Conservation (phyloP, 176 grass and related monocot species). For the Raddia distichophylla region DNA sequence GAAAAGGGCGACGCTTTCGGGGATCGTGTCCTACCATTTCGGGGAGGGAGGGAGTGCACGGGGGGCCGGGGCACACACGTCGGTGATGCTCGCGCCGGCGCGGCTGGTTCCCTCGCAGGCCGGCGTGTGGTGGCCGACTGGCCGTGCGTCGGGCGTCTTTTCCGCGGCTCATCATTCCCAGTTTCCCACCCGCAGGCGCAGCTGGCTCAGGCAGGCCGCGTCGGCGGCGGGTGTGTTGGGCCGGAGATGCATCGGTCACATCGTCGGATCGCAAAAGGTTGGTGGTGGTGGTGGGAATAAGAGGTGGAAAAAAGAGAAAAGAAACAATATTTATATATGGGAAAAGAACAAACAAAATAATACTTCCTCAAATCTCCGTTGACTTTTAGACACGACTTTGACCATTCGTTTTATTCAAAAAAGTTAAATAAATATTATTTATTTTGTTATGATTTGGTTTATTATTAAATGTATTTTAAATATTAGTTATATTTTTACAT, state of each 20-base stretch:
- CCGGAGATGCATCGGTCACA: background rate
- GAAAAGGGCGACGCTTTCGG: background rate
- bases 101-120: background rate
- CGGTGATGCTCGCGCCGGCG: background rate
- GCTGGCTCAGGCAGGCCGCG: background rate
- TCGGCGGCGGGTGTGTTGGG: background rate
- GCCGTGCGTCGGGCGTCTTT: background rate
- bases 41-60: background rate
- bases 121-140: background rate
- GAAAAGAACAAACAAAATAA: no score
- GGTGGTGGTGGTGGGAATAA: background rate
- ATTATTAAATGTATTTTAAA: no score
- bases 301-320: no score
- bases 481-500: no score
- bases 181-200: background rate
- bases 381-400: no score
- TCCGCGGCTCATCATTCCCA: background rate
- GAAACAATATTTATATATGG: no score
- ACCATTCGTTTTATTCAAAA: no score
- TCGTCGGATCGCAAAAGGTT: background rate
- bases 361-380: no score
- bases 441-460: no score
- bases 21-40: slow-evolving; percentile 6
- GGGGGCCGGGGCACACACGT: background rate
- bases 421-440: no score